A percentile compares a stretch with the other conserved stretches of the same genome.
phyloP scores from a whole-genome alignment of 2,329 filamentous ascomycete genomes.

The Arthrobotrys megalospora region DNA sequence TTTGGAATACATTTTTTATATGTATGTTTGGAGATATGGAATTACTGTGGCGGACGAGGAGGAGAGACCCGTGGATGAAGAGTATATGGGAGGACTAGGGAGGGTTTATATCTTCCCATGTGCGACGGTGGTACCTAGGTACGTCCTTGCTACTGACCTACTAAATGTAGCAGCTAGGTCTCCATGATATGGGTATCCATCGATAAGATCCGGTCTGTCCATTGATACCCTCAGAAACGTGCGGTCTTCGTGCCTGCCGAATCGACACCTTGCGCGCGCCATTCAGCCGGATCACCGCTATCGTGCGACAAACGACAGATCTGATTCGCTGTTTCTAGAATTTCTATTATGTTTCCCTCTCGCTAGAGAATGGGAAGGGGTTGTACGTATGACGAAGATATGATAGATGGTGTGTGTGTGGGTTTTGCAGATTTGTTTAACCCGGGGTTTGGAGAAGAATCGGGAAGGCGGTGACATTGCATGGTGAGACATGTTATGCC shows the following conservation, averaged over 20 bases:
- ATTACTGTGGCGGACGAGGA: not conserved
- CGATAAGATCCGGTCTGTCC: conserved; percentile 9
- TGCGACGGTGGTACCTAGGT: conserved; percentile 12
- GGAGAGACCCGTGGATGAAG: conserved; percentile 5
- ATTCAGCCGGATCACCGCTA: conserved; percentile 18
- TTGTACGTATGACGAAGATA: conserved; percentile 12
- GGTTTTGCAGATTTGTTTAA: not conserved
- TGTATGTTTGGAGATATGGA: not conserved
- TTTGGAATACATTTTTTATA: conserved; percentile 32
- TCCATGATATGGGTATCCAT: conserved; percentile 5
- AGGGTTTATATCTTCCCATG: conserved; percentile 19
- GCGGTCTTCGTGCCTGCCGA: conserved; percentile 31
- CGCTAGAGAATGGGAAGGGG: not conserved
- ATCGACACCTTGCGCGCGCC: conserved; percentile 22
- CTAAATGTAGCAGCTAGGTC: conserved; percentile 30
- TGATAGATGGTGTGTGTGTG: not conserved
- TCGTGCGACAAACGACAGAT: conserved; percentile 25
- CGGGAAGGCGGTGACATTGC: conserved; percentile 40
- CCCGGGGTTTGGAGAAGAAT: conserved; percentile 32
- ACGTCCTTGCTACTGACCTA: conserved; percentile 4
- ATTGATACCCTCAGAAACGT: conserved; percentile 11
- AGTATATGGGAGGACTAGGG: not conserved
- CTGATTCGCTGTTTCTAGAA: conserved; percentile 39
- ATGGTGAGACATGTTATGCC: conserved; percentile 37
- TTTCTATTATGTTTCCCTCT: not conserved